Percentiles rank a stretch among this genome's conserved stretches.
Conservation (phyloP, 768 basidiomycete species). For the Rhodotorula toruloides region DNA sequence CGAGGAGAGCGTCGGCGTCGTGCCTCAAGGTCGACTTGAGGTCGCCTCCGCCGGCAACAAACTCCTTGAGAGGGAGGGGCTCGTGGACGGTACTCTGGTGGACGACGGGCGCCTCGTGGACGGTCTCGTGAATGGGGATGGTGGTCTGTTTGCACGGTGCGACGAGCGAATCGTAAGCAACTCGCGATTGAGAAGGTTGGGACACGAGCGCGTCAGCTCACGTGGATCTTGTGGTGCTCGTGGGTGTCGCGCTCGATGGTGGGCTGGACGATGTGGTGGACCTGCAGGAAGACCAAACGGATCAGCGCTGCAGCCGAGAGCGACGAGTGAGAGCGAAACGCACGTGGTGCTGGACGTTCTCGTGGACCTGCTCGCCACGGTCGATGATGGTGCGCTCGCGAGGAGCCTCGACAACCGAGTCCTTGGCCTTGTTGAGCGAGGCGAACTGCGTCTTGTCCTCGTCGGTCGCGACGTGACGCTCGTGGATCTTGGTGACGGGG, state of each 20-base stretch:
- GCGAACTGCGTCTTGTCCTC: conserved; percentile 33
- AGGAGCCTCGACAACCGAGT: conserved; percentile 7
- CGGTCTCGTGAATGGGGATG: conserved; percentile 47
- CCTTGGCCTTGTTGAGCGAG: conserved; percentile 17
- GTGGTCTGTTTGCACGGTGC: conserved; percentile 21
- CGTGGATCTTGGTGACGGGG: conserved; percentile 20
- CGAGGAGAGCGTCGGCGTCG: conserved; percentile 13
- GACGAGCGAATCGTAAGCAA: too few relatives aligned
- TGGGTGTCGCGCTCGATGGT: conserved; percentile 49
- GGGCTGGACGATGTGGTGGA: conserved; percentile 46
- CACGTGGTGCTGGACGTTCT: conserved; percentile 18
- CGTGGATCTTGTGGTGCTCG: conserved; percentile 47
- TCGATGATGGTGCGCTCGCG: conserved; percentile 29
- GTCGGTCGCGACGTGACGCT: conserved; percentile 32
- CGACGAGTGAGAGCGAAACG: too few relatives aligned
- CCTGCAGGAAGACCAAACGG: not conserved
- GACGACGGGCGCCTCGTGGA: conserved; percentile 46
- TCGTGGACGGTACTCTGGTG: conserved; percentile 26
- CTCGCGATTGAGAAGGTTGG: conserved; percentile 20
- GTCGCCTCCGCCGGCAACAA: conserved; percentile 28
- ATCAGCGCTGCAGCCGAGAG: too few relatives aligned
- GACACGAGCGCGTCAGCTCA: conserved; percentile 39
- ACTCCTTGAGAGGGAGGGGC: conserved; percentile 35
- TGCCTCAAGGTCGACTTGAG: conserved; percentile 31
- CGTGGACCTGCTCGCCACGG: conserved; percentile 22